phyloP scores from a whole-genome alignment of 495 filamentous ascomycete genomes.

The Trichoderma virens region DNA sequence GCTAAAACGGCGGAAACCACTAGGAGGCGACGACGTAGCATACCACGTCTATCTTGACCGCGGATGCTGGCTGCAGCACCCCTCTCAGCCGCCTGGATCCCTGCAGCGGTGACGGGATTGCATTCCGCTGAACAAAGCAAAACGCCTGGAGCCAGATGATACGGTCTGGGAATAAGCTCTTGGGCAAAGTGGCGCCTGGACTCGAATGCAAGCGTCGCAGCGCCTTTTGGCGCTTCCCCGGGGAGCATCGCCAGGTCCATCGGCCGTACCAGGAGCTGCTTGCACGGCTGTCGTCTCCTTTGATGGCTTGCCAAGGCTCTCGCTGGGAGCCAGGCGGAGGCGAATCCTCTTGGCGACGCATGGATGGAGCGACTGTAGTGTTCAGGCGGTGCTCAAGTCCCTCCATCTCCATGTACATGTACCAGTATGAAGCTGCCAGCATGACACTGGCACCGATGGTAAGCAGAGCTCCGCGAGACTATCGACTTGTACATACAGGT shows the following conservation, averaged over 20 bases:
- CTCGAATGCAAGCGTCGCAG: not conserved
- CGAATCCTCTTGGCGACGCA: not conserved
- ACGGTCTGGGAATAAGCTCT: not conserved
- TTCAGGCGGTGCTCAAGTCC: not conserved
- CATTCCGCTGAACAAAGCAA: not conserved
- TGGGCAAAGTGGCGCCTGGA: not conserved
- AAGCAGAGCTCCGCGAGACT: not conserved
- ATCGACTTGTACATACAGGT: not conserved
- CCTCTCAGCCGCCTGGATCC: conserved; percentile 1
- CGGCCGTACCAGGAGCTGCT: not conserved
- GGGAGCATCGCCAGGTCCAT: not conserved
- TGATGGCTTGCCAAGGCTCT: not conserved
- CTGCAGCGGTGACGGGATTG: not conserved
- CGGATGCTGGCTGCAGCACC: conserved; percentile 1
- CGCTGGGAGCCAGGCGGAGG: not conserved
- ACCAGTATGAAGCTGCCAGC: not conserved
- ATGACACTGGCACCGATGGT: not conserved
- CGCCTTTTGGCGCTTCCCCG: not conserved
- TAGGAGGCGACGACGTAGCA: not conserved
- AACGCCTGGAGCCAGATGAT: not conserved
- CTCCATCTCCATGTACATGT: not conserved
- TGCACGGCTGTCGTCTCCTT: not conserved
- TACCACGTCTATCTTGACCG: conserved; percentile 3
- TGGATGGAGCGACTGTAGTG: not conserved
- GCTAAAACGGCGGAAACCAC: not conserved